Evolutionary conservation across 2,329 filamentous ascomycete genomes (phyloP).

Genomic region (Thelonectria blattea): DNA sequence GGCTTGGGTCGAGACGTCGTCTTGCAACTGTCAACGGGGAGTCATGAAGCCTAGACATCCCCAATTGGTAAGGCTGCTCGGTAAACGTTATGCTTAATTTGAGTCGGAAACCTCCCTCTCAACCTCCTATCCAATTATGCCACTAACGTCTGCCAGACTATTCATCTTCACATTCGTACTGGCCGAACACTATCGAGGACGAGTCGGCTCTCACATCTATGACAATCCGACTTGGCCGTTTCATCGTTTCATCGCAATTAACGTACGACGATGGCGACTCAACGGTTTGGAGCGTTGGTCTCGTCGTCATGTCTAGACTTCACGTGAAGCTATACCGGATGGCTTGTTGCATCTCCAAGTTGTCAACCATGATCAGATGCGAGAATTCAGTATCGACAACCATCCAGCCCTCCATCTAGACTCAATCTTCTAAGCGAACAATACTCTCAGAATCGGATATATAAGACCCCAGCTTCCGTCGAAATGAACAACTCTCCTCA

Average conservation of each 20-base stretch:
- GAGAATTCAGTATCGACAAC: too few relatives aligned
- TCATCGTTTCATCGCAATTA: not conserved
- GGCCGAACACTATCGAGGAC: not conserved
- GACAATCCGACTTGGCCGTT: not conserved
- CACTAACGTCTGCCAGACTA: not conserved
- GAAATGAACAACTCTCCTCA: not conserved
- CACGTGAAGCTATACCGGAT: too few relatives aligned
- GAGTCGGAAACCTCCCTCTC: not conserved
- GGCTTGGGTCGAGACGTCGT: too few relatives aligned
- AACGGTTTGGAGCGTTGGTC: too few relatives aligned
- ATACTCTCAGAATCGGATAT: constrained; percentile 12
- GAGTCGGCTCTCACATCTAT: not conserved
- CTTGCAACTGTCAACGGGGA: too few relatives aligned
- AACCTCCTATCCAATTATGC: not conserved
- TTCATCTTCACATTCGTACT: not conserved
- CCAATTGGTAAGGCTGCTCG: not conserved
- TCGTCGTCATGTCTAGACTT: too few relatives aligned
- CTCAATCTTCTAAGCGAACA: not conserved
- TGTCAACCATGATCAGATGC: too few relatives aligned
- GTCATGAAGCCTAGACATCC: not conserved
- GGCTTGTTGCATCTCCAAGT: too few relatives aligned
- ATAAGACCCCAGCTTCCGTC: constrained; percentile 20
- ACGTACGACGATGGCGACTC: not conserved
- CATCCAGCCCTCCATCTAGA: too few relatives aligned
- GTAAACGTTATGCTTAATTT: not conserved